Percentiles rank a stretch among this genome's conserved stretches.
Conservation (phyloP, 441 rosid genomes). For the Aquilaria agallochum region DNA sequence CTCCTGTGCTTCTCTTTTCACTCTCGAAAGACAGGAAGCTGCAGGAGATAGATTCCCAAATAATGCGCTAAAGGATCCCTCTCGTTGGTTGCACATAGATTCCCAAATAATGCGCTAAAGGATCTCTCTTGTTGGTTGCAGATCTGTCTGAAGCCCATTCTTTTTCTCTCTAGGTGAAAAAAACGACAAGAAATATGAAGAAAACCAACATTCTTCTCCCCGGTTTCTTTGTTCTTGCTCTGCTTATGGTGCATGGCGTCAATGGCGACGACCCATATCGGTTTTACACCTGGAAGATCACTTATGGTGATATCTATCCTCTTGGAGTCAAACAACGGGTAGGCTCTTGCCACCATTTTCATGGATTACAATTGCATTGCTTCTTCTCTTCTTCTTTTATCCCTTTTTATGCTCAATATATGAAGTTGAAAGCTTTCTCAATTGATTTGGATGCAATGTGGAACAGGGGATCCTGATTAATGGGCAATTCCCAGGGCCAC, state of each 20-base stretch:
- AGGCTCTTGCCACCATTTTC: neutral
- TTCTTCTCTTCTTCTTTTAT: neutral
- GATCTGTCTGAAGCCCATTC: no score
- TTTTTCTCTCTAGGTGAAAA: no score
- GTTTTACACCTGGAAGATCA: conserved; percentile 32
- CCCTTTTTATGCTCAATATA: neutral
- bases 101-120: no score
- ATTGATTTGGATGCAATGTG: conserved; percentile 9
- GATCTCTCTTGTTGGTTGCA: no score
- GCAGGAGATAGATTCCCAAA: no score
- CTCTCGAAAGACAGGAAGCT: no score
- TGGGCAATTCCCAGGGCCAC: conserved; percentile 72
- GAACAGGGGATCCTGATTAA: conserved; percentile 62
- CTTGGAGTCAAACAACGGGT: conserved; percentile 49
- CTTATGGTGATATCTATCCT: conserved; percentile 38
- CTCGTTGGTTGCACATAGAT: no score
- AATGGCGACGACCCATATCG: conserved; percentile 36
- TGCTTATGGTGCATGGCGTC: conserved; percentile 38
- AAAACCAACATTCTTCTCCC: conserved; percentile 23
- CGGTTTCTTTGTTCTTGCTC: conserved; percentile 29
- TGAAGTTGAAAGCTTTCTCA: neutral
- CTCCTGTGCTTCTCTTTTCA: no score
- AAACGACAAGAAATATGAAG: conserved; percentile 26
- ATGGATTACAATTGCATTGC: neutral
- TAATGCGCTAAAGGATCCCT: no score